These are phyloP conservation scores for Hibiscus trionum DNA, from an alignment of 345 rosid genomes.

Conservation along the genomic window DNA sequence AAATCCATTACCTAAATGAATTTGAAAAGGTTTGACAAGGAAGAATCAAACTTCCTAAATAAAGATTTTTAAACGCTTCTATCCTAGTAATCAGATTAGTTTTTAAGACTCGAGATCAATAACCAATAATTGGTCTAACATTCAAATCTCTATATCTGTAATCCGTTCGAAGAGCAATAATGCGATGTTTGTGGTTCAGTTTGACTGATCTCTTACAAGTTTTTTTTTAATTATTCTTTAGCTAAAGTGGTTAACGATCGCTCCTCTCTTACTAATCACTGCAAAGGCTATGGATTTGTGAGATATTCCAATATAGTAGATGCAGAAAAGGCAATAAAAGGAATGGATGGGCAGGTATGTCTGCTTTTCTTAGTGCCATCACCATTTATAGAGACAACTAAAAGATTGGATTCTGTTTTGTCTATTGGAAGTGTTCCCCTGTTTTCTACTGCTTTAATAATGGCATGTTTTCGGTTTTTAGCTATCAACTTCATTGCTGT, in stretches of 20 bases:
- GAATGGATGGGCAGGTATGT: not conserved
- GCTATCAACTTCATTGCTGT: not conserved
- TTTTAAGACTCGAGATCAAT: not conserved
- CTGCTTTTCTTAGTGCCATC: not conserved
- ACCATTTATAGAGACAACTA: not conserved
- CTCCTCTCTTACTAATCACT: not conserved
- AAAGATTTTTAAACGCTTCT: not conserved
- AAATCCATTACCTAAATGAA: not conserved
- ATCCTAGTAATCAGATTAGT: not conserved
- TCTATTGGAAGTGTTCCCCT: not conserved
- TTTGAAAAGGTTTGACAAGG: not conserved
- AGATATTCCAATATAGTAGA: slow-evolving; percentile 2
- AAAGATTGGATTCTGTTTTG: not conserved
- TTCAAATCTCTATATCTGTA: not conserved
- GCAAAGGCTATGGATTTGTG: slow-evolving; percentile 9
- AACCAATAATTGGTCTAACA: not conserved
- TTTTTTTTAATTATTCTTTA: not conserved
- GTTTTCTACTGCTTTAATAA: not conserved
- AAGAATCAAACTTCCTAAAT: not conserved
- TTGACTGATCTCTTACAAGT: not conserved
- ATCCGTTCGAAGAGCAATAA: not conserved
- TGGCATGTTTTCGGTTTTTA: not conserved
- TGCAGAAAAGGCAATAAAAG: not conserved
- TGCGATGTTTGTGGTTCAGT: not conserved
- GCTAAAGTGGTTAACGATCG: not conserved